Evolutionary conservation across 2,329 filamentous ascomycete genomes (phyloP).

Genomic region (Hymenoscyphus salicellus): DNA sequence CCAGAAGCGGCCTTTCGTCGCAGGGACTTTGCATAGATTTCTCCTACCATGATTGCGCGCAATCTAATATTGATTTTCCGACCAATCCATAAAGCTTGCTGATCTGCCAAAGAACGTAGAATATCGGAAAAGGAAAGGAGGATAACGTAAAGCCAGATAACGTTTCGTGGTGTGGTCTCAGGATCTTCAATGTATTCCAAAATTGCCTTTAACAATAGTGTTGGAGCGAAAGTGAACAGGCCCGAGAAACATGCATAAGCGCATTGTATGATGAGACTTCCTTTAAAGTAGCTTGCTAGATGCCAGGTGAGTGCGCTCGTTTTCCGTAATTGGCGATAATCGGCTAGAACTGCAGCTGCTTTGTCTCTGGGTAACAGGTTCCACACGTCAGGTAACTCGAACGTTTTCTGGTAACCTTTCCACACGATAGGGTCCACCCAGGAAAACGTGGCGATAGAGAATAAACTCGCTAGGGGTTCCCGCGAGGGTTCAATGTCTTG

Average conservation of each 20-base stretch:
- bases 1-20: conserved; percentile 83
- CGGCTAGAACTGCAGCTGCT: conserved; percentile 71
- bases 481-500: conserved; percentile 81
- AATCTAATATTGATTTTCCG: conserved; percentile 91
- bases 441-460: conserved; percentile 81
- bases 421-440: conserved; percentile 91
- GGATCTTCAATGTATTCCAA: conserved; percentile 91
- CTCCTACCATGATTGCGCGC: conserved; percentile 91
- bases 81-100: conserved; percentile 87
- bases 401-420: conserved; percentile 79
- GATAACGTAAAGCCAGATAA: conserved; percentile 94
- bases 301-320: conserved; percentile 76
- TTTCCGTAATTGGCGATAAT: conserved; percentile 83
- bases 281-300: conserved; percentile 79
- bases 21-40: conserved; percentile 94
- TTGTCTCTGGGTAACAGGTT: conserved; percentile 87
- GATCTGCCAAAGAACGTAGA: conserved; percentile 77
- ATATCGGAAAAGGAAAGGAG: conserved; percentile 81
- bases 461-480: conserved; percentile 82
- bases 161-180: conserved; percentile 70
- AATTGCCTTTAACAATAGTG: conserved; percentile 84
- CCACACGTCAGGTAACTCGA: conserved; percentile 86
- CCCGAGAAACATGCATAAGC: conserved; percentile 76
- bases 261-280: conserved; percentile 71
- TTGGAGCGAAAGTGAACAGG: conserved; percentile 85